Evolutionary conservation across 2,329 filamentous ascomycete genomes (phyloP).

Genomic region (Sclerotinia minor): DNA sequence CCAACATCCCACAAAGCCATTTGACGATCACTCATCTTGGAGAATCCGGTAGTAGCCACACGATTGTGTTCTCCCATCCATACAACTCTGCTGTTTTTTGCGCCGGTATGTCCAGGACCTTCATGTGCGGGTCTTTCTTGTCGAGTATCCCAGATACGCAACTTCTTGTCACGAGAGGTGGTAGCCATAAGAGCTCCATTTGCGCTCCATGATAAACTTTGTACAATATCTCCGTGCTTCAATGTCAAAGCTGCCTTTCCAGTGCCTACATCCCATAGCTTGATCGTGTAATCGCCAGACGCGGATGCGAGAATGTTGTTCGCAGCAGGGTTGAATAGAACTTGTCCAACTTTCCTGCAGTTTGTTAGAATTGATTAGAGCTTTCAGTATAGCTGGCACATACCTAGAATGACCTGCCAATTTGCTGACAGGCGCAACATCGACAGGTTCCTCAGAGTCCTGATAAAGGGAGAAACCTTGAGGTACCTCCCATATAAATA

Average conservation of each 20-base stretch:
- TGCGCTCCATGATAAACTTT: conserved; percentile 94
- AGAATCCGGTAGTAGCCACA: conserved; percentile 95
- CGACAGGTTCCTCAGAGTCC: conserved; percentile 79
- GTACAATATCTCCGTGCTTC: conserved; percentile 87
- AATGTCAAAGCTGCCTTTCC: conserved; percentile 73
- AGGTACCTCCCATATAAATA: conserved; percentile 95
- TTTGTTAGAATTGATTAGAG: conserved; percentile 34
- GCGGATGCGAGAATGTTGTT: conserved; percentile 94
- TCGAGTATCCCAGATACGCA: conserved; percentile 95
- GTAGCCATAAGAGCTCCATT: conserved; percentile 84
- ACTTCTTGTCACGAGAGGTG: conserved; percentile 96
- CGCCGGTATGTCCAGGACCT: conserved; percentile 80
- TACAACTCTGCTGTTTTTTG: conserved; percentile 94
- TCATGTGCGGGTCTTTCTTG: conserved; percentile 88
- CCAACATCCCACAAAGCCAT: conserved; percentile 94
- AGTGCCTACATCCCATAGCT: conserved; percentile 89
- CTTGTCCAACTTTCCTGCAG: conserved; percentile 89
- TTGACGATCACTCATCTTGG: conserved; percentile 96
- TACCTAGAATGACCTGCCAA: conserved; percentile 85
- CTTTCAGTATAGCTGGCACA: conserved; percentile 33
- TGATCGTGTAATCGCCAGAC: conserved; percentile 91
- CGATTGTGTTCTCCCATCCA: conserved; percentile 98
- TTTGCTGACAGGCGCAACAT: conserved; percentile 79
- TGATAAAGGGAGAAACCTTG: conserved; percentile 80
- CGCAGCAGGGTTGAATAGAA: conserved; percentile 94